These are phyloP conservation scores for Simmondsia chinensis DNA, from an alignment of 148 eudicot species.

Conservation along the genomic window DNA sequence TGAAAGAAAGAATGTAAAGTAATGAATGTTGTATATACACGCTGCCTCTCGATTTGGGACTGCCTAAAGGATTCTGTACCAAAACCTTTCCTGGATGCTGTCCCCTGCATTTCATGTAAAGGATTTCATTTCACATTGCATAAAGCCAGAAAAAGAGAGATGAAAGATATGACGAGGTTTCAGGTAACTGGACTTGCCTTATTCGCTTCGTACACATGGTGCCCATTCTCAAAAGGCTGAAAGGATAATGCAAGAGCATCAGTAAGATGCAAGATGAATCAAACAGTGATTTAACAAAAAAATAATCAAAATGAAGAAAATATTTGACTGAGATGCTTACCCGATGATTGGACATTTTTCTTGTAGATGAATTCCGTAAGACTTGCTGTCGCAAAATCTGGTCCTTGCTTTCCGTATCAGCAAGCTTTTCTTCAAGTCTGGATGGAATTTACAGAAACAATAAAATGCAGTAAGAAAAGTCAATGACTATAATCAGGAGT, in stretches of 20 bases:
- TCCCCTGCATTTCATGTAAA: constrained; percentile 38
- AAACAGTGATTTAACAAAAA: neutral
- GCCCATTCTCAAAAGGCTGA: constrained; percentile 48
- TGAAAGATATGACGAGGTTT: no score
- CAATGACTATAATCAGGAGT: no score
- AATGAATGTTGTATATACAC: constrained; percentile 30
- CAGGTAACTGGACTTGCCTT: constrained; percentile 5
- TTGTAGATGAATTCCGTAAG: constrained; percentile 28
- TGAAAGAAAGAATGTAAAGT: no score
- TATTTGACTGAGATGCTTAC: no score
- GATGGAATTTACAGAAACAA: no score
- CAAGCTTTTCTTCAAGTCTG: constrained; percentile 76
- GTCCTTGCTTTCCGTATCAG: constrained; percentile 50
- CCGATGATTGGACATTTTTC: constrained; percentile 38
- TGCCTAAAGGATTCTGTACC: constrained; percentile 55
- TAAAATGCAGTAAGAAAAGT: no score
- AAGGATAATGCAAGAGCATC: constrained; percentile 11
- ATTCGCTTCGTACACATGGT: constrained; percentile 23
- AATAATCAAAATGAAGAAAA: no score
- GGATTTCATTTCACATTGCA: no score
- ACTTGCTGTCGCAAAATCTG: constrained; percentile 48
- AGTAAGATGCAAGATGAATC: neutral
- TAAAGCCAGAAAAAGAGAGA: neutral
- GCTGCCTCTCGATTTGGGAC: constrained; percentile 61
- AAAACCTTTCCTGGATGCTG: constrained; percentile 37